Evolutionary conservation across 2,329 filamentous ascomycete genomes (phyloP).

Genomic region (Colletotrichum costaricense): DNA sequence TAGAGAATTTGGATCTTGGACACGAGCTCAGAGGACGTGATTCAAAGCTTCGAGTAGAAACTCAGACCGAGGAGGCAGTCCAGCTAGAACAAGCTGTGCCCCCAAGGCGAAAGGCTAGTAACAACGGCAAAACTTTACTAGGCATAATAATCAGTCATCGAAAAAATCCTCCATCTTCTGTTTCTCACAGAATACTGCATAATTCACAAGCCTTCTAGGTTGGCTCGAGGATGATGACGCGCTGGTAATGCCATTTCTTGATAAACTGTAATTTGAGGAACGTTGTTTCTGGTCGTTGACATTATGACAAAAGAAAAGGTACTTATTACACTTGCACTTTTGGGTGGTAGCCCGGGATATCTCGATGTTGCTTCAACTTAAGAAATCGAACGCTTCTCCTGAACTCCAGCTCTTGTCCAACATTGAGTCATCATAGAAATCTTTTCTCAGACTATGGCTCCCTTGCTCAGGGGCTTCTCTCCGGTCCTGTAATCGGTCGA

Average conservation of each 20-base stretch:
- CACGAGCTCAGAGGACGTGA: no score
- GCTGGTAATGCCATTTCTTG: neutral
- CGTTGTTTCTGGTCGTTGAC: neutral
- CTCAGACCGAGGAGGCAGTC: no score
- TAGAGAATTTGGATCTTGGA: no score
- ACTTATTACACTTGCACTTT: neutral
- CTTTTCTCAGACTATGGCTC: neutral
- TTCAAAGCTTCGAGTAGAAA: no score
- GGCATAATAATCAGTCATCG: no score
- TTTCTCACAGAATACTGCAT: neutral
- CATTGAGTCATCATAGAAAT: neutral
- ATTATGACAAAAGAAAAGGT: neutral
- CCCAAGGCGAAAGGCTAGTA: no score
- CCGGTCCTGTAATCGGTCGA: constrained; percentile 18
- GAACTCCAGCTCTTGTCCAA: neutral
- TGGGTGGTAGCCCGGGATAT: neutral
- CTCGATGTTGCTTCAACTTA: neutral
- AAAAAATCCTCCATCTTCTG: no score
- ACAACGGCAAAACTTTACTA: no score
- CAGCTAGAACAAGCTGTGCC: no score
- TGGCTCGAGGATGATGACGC: no score
- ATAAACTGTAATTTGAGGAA: neutral
- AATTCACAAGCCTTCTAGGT: neutral
- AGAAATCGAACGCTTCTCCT: neutral
- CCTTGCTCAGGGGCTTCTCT: constrained; percentile 6